Conservation (phyloP, 2,329 filamentous ascomycete species). For the Pseudofabraea citricarpa region DNA sequence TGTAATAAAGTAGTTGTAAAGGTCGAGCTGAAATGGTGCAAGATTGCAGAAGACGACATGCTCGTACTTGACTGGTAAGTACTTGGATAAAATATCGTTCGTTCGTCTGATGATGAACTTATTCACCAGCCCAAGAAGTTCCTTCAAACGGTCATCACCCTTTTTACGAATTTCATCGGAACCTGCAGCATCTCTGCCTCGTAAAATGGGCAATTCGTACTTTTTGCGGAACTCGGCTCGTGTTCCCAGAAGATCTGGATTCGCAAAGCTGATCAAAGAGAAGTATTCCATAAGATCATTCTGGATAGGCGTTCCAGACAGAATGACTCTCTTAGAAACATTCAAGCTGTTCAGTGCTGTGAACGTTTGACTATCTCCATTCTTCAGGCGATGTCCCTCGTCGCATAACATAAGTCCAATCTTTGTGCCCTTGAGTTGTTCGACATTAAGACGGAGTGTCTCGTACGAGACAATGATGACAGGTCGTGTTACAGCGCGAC, state of each 20-base stretch:
- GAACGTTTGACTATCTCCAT: conserved; percentile 94
- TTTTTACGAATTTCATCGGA: conserved; percentile 76
- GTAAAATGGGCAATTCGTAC: conserved; percentile 87
- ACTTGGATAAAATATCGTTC: conserved; percentile 97
- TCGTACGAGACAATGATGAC: conserved; percentile 98
- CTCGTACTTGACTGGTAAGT: conserved; percentile 96
- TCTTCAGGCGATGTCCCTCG: conserved; percentile 94
- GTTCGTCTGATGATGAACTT: conserved; percentile 98
- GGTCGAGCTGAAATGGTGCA: conserved; percentile 82
- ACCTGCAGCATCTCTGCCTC: conserved; percentile 85
- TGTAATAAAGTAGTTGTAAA: conserved; percentile 97
- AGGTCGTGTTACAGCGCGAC: conserved; percentile 83
- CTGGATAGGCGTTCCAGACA: conserved; percentile 96
- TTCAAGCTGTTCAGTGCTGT: conserved; percentile 85
- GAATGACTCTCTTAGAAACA: conserved; percentile 84
- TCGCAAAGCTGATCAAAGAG: conserved; percentile 91
- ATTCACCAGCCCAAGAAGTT: conserved; percentile 82
- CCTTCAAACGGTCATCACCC: conserved; percentile 76
- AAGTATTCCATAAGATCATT: conserved; percentile 99
- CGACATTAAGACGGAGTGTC: conserved; percentile 84
- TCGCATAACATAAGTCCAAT: conserved; percentile 94
- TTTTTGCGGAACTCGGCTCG: conserved; percentile 88
- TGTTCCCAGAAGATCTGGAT: conserved; percentile 85
- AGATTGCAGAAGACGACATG: conserved; percentile 98
- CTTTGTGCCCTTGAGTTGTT: conserved; percentile 81